These are phyloP conservation scores for Cercospora janseana DNA, from an alignment of 2,329 filamentous ascomycete genomes.

Conservation along the genomic window DNA sequence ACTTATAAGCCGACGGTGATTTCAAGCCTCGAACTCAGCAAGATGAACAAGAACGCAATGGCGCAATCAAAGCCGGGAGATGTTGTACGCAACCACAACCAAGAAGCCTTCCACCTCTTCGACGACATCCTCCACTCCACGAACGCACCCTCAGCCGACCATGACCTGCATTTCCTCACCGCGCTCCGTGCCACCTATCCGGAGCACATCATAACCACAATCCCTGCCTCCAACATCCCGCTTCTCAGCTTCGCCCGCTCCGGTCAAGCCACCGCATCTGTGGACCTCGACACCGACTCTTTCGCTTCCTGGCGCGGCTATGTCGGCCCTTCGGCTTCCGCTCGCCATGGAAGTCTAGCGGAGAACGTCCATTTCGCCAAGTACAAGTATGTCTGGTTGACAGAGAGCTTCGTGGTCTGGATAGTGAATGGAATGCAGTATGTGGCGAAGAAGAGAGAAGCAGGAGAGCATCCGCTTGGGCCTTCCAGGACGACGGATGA, in stretches of 20 bases:
- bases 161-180: constrained; percentile 42
- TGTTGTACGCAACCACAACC: not conserved
- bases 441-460: constrained; percentile 41
- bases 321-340: constrained; percentile 30
- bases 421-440: constrained; percentile 41
- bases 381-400: constrained; percentile 42
- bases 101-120: constrained; percentile 35
- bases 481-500: constrained; percentile 40
- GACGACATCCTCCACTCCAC: constrained; percentile 38
- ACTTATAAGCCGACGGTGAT: no score
- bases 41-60: constrained; percentile 2
- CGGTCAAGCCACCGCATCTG: constrained; percentile 41
- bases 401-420: constrained; percentile 44
- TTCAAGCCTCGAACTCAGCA: no score
- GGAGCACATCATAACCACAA: constrained; percentile 40
- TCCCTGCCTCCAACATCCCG: constrained; percentile 40
- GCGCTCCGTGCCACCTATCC: constrained; percentile 40
- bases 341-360: constrained; percentile 38
- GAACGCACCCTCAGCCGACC: constrained; percentile 40
- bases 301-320: constrained; percentile 42
- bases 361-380: constrained; percentile 43
- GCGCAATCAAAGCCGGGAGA: no score
- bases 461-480: constrained; percentile 36
- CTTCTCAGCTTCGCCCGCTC: constrained; percentile 45
- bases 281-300: constrained; percentile 42